phyloP scores from a whole-genome alignment of 495 filamentous ascomycete species.

The Hyaloscypha hepaticicola region DNA sequence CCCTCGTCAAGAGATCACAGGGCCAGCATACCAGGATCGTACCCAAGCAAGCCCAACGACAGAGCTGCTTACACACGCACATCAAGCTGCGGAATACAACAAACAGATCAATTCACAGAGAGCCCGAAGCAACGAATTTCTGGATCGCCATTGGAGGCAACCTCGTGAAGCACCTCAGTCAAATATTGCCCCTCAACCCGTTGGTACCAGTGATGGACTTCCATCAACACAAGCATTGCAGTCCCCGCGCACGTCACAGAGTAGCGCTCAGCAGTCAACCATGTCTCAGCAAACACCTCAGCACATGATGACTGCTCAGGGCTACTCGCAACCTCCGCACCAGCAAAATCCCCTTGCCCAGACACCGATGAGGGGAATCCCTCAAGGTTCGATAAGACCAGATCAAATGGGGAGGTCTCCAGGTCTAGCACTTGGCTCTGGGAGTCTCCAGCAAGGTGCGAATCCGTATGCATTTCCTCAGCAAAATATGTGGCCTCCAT shows the following conservation, averaged over 20 bases:
- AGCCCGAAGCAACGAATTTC: slow-evolving; percentile 68
- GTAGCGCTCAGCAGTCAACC: slow-evolving; percentile 28
- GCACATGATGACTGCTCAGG: slow-evolving; percentile 29
- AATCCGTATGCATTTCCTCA: slow-evolving; percentile 29
- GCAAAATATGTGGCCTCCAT: slow-evolving; percentile 34
- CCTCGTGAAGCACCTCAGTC: slow-evolving; percentile 65
- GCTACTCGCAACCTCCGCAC: slow-evolving; percentile 32
- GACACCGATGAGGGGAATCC: slow-evolving; percentile 28
- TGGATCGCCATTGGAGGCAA: slow-evolving; percentile 74
- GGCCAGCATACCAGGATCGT: slow-evolving; percentile 85
- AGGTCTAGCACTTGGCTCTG: slow-evolving; percentile 22
- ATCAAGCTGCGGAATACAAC: slow-evolving; percentile 88
- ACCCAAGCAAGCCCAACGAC: slow-evolving; percentile 72
- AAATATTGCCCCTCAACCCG: slow-evolving; percentile 40
- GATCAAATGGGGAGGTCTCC: slow-evolving; percentile 33
- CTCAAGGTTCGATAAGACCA: slow-evolving; percentile 29
- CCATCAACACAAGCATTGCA: slow-evolving; percentile 38
- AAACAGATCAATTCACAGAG: slow-evolving; percentile 74
- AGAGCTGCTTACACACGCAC: slow-evolving; percentile 87
- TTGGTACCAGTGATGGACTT: slow-evolving; percentile 43
- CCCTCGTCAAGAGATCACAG: slow-evolving; percentile 84
- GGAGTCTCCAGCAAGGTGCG: slow-evolving; percentile 23
- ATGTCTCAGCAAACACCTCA: slow-evolving; percentile 31
- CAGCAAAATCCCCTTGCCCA: slow-evolving; percentile 33
- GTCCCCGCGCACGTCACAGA: slow-evolving; percentile 30